Evolutionary conservation across 2,329 filamentous ascomycete genomes (phyloP), one percentile per base, ranked within the genome.

Genomic region (Colletotrichum zoysiae): DNA sequence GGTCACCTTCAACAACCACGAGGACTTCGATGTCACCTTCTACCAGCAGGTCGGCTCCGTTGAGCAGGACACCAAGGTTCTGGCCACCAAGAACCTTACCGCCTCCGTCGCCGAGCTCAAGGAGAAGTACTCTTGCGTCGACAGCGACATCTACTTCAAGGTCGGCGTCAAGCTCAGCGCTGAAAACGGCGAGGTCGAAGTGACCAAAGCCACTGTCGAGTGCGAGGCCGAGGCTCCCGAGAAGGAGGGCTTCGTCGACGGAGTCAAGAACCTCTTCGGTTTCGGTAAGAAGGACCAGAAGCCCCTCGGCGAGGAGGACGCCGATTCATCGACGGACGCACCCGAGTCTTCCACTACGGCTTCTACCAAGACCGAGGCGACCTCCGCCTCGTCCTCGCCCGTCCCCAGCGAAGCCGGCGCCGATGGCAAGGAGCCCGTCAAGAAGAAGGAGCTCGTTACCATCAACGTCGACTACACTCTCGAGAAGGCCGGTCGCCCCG

Each of bases 241-340:
- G 81, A 94, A 95, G 80, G 93, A 93, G 74, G 91, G 92, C 63
- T 89, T 98, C 60, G 93, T 98, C 59, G 95, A 97, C 78, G 95
- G 94, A 55, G 94, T 98, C 75, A 99, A 99, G 87, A 97, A 95
- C 75, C 89, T 98, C 74, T 97, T 99, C 79, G 96, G 96, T 7
- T 95, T 98, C 79, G 96, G 95, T 35, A 93, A 93, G 78, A 97
- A 97, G 83, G 92, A 93, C 42, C 93, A 95, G 67, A 93, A 97
- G 82, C 86, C 87, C 6, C 79, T 97, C 44, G 86, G 84, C 30
- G 89, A 87, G 65, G 85, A 80, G n/a, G 76, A 67, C 81, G 83
- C 20, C 80, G 85, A 63, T 81, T 78, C 76, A 3, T 76, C 77
- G 6, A 61, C 76, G 20, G 46, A 61, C 23, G 70, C 86, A 20